Conservation (phyloP, 306 rosid genomes). For the Rosa persica region DNA sequence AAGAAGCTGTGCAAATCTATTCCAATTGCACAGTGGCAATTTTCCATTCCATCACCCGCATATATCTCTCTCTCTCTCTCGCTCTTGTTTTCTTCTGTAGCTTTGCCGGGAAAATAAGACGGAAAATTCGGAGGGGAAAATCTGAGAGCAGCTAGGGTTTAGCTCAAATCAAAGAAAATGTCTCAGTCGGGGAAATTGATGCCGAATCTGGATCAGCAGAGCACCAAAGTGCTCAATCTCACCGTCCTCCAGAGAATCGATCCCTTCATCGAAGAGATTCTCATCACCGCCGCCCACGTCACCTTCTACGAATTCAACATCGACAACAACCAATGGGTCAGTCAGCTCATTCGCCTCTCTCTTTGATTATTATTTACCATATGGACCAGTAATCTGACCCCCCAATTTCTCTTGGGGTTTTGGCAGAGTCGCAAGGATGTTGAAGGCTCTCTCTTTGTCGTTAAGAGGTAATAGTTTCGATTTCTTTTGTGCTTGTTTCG, state of each 20-base stretch:
- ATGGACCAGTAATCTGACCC: not conserved
- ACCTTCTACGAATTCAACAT: slow-evolving; percentile 83
- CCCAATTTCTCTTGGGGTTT: slow-evolving; percentile 9
- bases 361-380: not conserved
- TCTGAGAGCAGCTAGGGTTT: slow-evolving; percentile 24
- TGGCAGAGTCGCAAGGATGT: slow-evolving; percentile 96
- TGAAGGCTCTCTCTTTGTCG: slow-evolving; percentile 98
- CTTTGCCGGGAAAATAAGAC: slow-evolving; percentile 46
- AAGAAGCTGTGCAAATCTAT: not conserved
- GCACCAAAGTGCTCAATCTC: slow-evolving; percentile 84
- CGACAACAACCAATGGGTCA: slow-evolving; percentile 78
- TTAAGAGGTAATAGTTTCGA: slow-evolving; percentile 57
- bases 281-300: slow-evolving; percentile 92
- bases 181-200: slow-evolving; percentile 71
- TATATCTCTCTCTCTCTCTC: not conserved
- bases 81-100: not conserved
- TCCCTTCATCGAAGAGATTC: slow-evolving; percentile 84
- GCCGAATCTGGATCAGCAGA: slow-evolving; percentile 89
- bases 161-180: slow-evolving; percentile 20
- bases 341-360: slow-evolving; percentile 32
- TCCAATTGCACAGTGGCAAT: not conserved
- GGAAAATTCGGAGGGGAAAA: slow-evolving; percentile 27
- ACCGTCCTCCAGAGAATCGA: slow-evolving; percentile 88
- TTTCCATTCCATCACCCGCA: slow-evolving; percentile 16
- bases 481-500: not conserved